A percentile compares a stretch with the other conserved stretches of the same genome.
These are phyloP conservation scores for Tylopilus vinaceipallidus DNA, from an alignment of 768 basidiomycete genomes.

Conservation along the genomic window DNA sequence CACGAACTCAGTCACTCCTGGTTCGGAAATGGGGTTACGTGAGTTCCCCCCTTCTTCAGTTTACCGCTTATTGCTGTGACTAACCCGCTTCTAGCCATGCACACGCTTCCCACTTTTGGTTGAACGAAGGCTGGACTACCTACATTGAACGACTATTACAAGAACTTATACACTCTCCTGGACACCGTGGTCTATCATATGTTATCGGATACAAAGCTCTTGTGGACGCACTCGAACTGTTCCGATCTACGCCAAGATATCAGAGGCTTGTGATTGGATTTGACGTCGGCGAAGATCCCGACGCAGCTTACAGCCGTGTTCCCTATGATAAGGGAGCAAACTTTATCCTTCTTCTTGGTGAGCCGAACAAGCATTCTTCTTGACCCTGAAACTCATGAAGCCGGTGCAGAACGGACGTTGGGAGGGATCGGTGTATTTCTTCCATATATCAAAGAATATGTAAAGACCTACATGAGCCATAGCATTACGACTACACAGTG, in stretches of 20 bases:
- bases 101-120: slow-evolving; percentile 79
- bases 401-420: slow-evolving; percentile 43
- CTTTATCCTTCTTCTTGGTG: slow-evolving; percentile 81
- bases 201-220: slow-evolving; percentile 73
- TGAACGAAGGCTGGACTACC: slow-evolving; percentile 94
- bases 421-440: slow-evolving; percentile 57
- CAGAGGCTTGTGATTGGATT: slow-evolving; percentile 79
- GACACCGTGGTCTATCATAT: slow-evolving; percentile 77
- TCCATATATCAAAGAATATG: slow-evolving; percentile 57
- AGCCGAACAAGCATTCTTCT: neutral
- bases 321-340: slow-evolving; percentile 93
- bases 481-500: slow-evolving; percentile 59
- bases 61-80: too few species aligned
- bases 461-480: slow-evolving; percentile 51
- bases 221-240: slow-evolving; percentile 64
- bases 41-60: slow-evolving; percentile 23
- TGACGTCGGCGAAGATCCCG: slow-evolving; percentile 69
- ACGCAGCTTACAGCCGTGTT: slow-evolving; percentile 70
- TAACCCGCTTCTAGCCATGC: slow-evolving; percentile 47
- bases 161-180: slow-evolving; percentile 64
- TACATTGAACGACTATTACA: slow-evolving; percentile 86
- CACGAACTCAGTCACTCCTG: slow-evolving; percentile 87
- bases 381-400: neutral
- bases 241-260: slow-evolving; percentile 59
- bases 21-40: slow-evolving; percentile 92